Conservation (phyloP, 805 yeast genomes). For the Cyberlindnera saturnus region DNA sequence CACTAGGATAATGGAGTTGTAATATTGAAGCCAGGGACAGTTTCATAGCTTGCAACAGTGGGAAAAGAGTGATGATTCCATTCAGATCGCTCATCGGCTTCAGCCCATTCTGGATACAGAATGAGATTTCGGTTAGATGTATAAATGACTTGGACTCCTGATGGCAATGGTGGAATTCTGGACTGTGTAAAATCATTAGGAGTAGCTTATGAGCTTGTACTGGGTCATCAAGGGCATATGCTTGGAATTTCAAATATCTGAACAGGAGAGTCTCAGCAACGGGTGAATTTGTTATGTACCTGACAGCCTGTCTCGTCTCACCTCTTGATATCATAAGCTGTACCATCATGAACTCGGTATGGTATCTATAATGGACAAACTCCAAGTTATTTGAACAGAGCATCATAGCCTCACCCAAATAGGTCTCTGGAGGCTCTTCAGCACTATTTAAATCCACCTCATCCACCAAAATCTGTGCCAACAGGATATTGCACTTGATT, state of each 20-base stretch:
- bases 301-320: conserved; percentile 9
- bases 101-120: conserved; percentile 10
- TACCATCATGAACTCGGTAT: conserved; percentile 4
- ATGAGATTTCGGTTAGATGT: conserved; percentile 9
- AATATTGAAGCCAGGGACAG: too few species aligned
- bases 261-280: conserved; percentile 2
- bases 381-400: conserved; percentile 10
- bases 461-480: conserved; percentile 23
- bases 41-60: background rate
- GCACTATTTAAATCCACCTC: conserved; percentile 3
- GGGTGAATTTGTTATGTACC: background rate
- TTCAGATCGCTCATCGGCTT: conserved; percentile 1
- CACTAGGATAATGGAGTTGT: too few species aligned
- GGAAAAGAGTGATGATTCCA: background rate
- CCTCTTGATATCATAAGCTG: conserved; percentile 3
- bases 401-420: conserved; percentile 9
- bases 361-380: background rate
- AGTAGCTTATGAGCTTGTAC: too few species aligned
- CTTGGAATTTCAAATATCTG: conserved; percentile 5
- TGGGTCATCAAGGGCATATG: conserved; percentile 4
- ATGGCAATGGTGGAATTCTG: background rate
- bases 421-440: conserved; percentile 9
- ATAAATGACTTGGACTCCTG: conserved; percentile 5
- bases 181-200: background rate
- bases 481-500: conserved; percentile 19